Base-by-base conservation (phyloP, 1,284 basidiomycete species). In the Violaceomyces palustris region DNA sequence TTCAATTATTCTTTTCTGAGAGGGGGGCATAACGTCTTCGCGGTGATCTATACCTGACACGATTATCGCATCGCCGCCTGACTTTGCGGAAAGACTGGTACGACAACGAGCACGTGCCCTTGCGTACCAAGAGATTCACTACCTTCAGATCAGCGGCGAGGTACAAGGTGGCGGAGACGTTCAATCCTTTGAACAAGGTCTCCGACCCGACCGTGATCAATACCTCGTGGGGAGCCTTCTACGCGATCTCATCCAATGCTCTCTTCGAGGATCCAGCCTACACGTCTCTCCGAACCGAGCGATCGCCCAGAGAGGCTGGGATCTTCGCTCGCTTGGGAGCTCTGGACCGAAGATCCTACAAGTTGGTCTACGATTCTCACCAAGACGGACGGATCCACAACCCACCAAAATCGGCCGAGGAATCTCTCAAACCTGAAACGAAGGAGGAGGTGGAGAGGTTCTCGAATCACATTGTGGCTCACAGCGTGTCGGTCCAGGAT, bases 51-150 rank as follows among this genome's bases (percentile, higher is more conserved):
- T 14, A 35, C 12, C 3, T 14, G 14, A 17, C 35, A 22, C 1
- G 8, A 14, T 18, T n/a, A n/a, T n/a, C n/a, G n/a, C n/a, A n/a
- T n/a, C n/a, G n/a, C n/a, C n/a, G n/a, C n/a, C n/a, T n/a, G n/a
- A n/a, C n/a, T n/a, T n/a, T n/a, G 9, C 30, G 3, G 17, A 11
- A 36, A 74, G 73, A 73, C 31, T 76, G 75, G 75, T 76, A 76
- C 61, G 74, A 74, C 51, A 58, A 64, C 41, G 75, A 76, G 42
- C 75, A 76, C 41, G 69, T 76, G 2, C 75, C 75, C 2, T 44
- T 75, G 3, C 66, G 75, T 1, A 69, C 69, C 9, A 34, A 42
- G 4, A 28, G 26, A 9, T 59, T 64, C 18, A 1, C 23, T 10
- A 39, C 45, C 4, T 60, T 59, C 35, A 42, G 41, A 10, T 45